Conservation (phyloP, 2,329 filamentous ascomycete species). For the Sphaceloma murrayae region DNA sequence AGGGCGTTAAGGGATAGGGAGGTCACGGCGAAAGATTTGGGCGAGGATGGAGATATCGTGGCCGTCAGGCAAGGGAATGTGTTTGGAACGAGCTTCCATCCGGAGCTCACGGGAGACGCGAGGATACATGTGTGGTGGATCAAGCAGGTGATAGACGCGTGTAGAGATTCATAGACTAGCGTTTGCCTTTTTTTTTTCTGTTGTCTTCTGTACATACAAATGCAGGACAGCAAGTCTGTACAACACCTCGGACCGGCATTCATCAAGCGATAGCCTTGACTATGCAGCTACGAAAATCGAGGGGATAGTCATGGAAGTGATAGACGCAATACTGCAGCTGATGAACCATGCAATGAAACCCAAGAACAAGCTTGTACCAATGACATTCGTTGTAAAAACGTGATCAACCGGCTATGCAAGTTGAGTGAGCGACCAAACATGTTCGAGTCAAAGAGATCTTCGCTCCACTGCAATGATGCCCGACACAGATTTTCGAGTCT, state of each 20-base stretch:
- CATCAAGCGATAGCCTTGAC: no score
- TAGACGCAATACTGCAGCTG: no score
- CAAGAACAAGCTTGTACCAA: no score
- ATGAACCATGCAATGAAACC: no score
- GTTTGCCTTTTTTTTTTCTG: no score
- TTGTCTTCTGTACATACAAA: no score
- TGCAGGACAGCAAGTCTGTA: no score
- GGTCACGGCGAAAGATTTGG: slow-evolving; percentile 37
- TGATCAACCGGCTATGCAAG: slow-evolving; percentile 5
- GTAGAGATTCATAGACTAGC: not conserved
- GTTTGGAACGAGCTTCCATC: slow-evolving; percentile 91
- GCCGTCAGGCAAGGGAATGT: slow-evolving; percentile 86
- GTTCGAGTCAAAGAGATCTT: slow-evolving; percentile 8
- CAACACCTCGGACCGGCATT: no score
- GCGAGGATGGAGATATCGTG: slow-evolving; percentile 63
- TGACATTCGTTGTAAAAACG: not conserved
- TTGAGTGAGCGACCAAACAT: not conserved
- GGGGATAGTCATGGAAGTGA: no score
- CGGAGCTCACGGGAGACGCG: slow-evolving; percentile 78
- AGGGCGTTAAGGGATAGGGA: slow-evolving; percentile 40
- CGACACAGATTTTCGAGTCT: not conserved
- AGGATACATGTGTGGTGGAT: slow-evolving; percentile 95
- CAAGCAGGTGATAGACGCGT: slow-evolving; percentile 46
- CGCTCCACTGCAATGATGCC: slow-evolving; percentile 7
- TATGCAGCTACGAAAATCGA: no score